Evolutionary conservation across 805 yeast species (phyloP).

Genomic region (Cyberlindnera euphorbiiphila): DNA sequence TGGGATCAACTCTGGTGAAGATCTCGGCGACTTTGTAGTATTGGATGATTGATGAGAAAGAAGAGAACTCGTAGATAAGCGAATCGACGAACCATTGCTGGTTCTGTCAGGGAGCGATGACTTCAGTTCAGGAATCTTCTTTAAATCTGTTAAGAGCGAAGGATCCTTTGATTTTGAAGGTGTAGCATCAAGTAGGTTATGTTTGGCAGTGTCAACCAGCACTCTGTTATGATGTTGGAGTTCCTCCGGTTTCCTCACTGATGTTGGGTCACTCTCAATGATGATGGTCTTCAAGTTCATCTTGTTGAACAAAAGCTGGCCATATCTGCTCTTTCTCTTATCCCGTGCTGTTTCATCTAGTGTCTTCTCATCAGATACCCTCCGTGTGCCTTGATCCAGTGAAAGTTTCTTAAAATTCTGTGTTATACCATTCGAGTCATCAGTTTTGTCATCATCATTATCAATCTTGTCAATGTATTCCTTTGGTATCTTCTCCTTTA

Average conservation of each 20-base stretch:
- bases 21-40: not conserved
- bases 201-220: conserved; percentile 15
- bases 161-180: conserved; percentile 16
- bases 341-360: conserved; percentile 18
- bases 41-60: conserved; percentile 2
- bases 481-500: conserved; percentile 20
- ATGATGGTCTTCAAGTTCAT: conserved; percentile 39
- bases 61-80: conserved; percentile 7
- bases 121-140: conserved; percentile 20
- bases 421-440: conserved; percentile 10
- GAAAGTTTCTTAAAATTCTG: conserved; percentile 24
- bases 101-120: conserved; percentile 7
- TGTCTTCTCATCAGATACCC: conserved; percentile 10
- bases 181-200: conserved; percentile 15
- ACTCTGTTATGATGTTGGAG: conserved; percentile 2
- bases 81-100: conserved; percentile 3
- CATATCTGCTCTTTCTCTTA: conserved; percentile 30
- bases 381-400: conserved; percentile 15
- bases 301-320: conserved; percentile 37
- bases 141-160: conserved; percentile 3
- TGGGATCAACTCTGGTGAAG: conserved; percentile 4
- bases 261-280: conserved; percentile 32
- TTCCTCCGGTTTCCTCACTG: conserved; percentile 24
- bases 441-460: conserved; percentile 6
- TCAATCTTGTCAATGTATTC: conserved; percentile 23